These are phyloP conservation scores for Globisporangium okanoganense DNA, from an alignment of 352 stramenopile species.

Conservation along the genomic window DNA sequence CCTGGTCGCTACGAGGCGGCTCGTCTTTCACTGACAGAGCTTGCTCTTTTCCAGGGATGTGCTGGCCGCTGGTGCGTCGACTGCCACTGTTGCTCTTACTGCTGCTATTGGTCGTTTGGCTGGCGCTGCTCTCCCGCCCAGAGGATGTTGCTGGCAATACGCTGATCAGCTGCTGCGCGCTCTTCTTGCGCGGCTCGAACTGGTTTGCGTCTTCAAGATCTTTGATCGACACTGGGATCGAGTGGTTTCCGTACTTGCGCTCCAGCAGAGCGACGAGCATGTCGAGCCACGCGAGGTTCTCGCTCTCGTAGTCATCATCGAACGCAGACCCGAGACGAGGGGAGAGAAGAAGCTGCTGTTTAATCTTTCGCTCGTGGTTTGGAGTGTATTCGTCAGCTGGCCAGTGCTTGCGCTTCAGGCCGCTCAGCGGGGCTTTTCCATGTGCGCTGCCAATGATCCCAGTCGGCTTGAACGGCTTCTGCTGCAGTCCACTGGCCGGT, in stretches of 20 bases:
- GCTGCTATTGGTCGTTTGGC: background rate
- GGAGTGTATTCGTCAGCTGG: background rate
- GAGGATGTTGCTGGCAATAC: too few relatives aligned
- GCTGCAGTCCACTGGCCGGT: background rate
- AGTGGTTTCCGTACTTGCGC: slow-evolving; percentile 44
- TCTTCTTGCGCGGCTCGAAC: slow-evolving; percentile 24
- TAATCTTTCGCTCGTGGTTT: background rate
- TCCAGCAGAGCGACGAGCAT: slow-evolving; percentile 76
- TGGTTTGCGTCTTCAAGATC: slow-evolving; percentile 39
- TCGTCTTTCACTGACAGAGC: background rate
- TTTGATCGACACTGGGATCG: slow-evolving; percentile 33
- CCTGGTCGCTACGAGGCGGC: background rate
- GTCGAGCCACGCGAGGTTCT: slow-evolving; percentile 83
- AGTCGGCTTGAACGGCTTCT: background rate
- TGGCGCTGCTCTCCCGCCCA: background rate
- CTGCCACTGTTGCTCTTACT: slow-evolving; percentile 1
- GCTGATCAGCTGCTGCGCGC: slow-evolving; percentile 14
- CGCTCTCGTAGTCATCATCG: slow-evolving; percentile 23
- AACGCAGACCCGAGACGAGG: background rate
- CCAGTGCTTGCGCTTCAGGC: slow-evolving; percentile 15
- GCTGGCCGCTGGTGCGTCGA: slow-evolving; percentile 1
- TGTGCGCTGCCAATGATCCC: background rate
- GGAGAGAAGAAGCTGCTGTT: background rate
- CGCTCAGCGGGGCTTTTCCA: slow-evolving; percentile 4
- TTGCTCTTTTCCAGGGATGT: slow-evolving; percentile 3